These are phyloP conservation scores for Synchytrium microbalum DNA, from an alignment of 371 early-diverging fungal species.

Conservation along the genomic window DNA sequence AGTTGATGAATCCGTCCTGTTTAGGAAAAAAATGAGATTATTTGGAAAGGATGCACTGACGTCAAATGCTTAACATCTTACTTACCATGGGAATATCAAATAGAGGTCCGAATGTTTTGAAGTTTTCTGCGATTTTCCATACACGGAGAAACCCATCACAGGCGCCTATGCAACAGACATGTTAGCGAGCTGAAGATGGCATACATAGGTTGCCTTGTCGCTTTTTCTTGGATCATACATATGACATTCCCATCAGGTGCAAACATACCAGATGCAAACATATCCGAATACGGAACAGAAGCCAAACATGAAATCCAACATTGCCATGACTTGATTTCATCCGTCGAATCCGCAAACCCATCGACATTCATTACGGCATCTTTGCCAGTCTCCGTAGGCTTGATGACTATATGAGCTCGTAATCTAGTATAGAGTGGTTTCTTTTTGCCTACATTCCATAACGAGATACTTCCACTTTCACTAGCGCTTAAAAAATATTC, in stretches of 20 bases:
- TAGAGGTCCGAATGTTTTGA: constrained; percentile 53
- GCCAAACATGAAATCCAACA: constrained; percentile 82
- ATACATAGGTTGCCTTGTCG: too few relatives aligned
- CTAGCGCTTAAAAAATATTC: constrained; percentile 83
- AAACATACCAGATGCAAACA: constrained; percentile 70
- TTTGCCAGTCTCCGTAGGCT: not conserved
- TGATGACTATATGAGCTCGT: constrained; percentile 61
- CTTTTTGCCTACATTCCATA: constrained; percentile 86
- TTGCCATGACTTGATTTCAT: constrained; percentile 4
- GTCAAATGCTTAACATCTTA: not conserved
- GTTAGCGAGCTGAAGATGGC: not conserved
- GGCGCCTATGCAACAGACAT: constrained; percentile 32
- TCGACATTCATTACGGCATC: not conserved
- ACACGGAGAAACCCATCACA: constrained; percentile 80
- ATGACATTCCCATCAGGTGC: not conserved
- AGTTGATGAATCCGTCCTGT: constrained; percentile 40
- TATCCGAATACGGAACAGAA: constrained; percentile 70
- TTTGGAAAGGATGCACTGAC: not conserved
- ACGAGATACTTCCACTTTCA: constrained; percentile 76
- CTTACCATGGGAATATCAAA: constrained; percentile 27
- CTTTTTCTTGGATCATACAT: not conserved
- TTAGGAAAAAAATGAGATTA: not conserved
- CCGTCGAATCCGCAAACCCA: not conserved
- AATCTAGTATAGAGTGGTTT: constrained; percentile 75
- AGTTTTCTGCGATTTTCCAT: constrained; percentile 71